Base-by-base conservation (phyloP, 1,284 basidiomycete genomes). In the Irpex sp. region DNA sequence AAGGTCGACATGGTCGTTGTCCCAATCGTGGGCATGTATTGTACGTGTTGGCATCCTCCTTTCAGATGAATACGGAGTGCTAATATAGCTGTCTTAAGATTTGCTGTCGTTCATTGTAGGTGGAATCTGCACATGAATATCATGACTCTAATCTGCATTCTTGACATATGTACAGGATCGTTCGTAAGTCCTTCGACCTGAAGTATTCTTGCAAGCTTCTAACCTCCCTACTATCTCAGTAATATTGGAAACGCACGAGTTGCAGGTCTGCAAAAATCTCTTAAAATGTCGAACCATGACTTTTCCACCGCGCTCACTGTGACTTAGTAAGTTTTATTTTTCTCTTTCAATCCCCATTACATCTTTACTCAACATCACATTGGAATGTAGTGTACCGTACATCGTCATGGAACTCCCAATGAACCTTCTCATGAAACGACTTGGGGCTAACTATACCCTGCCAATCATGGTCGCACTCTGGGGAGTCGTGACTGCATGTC, bases 401-500 rank as follows among this genome's bases (percentile, higher is more conserved):
- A 56, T 56, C 31, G 21, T 56, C 6, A 56, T 56, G 54, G 54
- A 56, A 31, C 54, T 56, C 54, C 54, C 54, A 15, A 56, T 56
- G 54, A 56, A 56, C 34, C 54, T 56, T 11, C 54, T 56, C 54
- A 56, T 56, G 54, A 56, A 59, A 66, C 57, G 59, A 21, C 26
- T 66, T 36, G 64, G 65, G 2, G 48, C 65, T 17, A 66, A 65
- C 47, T 34, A 62, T 44, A 60, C 60, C 17, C 61, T 66, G 4
- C 65, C 65, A 1, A 8, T 58, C 1, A 66, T 66, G 52, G 66
- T 73, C 11, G 64, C 63, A 3, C 44, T 68, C 2, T 73, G 72
- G 72, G 71, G 71, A 15, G 62, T 71, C n/a, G 66, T 65, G 4
- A 67, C 65, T 1, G 61, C 65, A 6, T 61, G 68, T 49, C 55